Percentiles rank a stretch among this genome's conserved stretches.
Evolutionary conservation across 1,284 basidiomycete genomes (phyloP).

Genomic region (Lentinula novae-zelandiae): DNA sequence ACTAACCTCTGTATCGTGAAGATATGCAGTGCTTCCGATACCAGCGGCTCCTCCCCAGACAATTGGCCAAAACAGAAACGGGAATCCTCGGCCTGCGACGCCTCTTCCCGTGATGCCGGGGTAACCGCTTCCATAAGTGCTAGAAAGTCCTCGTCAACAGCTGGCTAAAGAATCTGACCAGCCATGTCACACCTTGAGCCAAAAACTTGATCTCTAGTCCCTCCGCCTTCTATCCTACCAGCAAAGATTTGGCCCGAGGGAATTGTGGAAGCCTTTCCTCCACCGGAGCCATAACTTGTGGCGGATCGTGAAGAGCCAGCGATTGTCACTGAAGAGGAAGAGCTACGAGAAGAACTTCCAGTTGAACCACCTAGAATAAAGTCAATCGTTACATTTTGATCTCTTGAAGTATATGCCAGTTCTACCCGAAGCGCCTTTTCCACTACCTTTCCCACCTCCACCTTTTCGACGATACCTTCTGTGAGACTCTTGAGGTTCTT

Average conservation of each 20-base stretch:
- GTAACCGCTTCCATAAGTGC: constrained; percentile 59
- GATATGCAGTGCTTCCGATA: constrained; percentile 32
- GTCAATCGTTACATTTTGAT: constrained; percentile 7
- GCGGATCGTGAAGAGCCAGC: constrained; percentile 18
- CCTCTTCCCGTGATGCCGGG: constrained; percentile 41
- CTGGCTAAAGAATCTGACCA: background rate
- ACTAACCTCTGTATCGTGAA: constrained; percentile 38
- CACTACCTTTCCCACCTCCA: constrained; percentile 21
- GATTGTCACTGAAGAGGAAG: constrained; percentile 8
- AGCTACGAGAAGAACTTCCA: constrained; percentile 4
- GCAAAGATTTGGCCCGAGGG: constrained; percentile 30
- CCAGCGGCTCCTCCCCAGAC: constrained; percentile 40
- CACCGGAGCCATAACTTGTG: constrained; percentile 27
- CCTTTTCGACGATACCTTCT: constrained; percentile 10
- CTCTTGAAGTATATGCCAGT: background rate
- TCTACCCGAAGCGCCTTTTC: constrained; percentile 13
- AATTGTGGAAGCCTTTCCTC: constrained; percentile 26
- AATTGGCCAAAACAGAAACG: constrained; percentile 59
- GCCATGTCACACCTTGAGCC: constrained; percentile 27
- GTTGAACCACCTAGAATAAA: background rate
- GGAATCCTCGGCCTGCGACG: constrained; percentile 44
- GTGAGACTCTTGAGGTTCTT: no score
- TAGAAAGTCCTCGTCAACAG: constrained; percentile 19
- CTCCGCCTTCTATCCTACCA: constrained; percentile 32
- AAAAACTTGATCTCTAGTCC: constrained; percentile 30